phyloP scores from a whole-genome alignment of 768 basidiomycete genomes.

The Suillus decipiens region DNA sequence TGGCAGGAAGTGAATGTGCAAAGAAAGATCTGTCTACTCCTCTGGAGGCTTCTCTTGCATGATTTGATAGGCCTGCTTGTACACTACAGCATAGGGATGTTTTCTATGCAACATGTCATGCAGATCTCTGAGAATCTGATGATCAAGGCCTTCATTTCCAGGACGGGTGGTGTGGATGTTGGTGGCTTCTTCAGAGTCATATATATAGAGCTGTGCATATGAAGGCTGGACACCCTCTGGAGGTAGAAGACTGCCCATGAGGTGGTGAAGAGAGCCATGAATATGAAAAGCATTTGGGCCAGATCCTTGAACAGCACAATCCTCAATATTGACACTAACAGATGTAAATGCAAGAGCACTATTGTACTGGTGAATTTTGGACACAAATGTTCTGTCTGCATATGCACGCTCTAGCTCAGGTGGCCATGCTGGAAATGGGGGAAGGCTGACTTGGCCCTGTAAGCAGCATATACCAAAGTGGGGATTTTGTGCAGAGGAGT shows the following conservation, averaged over 20 bases:
- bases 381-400: no score
- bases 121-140: slow-evolving; percentile 22
- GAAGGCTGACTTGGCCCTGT: slow-evolving; percentile 27
- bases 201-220: slow-evolving; percentile 45
- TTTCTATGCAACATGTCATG: slow-evolving; percentile 23
- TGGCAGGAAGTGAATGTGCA: slow-evolving; percentile 12
- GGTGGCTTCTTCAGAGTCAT: slow-evolving; percentile 39
- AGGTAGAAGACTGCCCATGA: slow-evolving; percentile 35
- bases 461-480: slow-evolving; percentile 33
- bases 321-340: no score
- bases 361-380: no score
- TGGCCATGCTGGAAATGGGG: slow-evolving; percentile 23
- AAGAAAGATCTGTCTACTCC: slow-evolving; percentile 16
- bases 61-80: slow-evolving; percentile 35
- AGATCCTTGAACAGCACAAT: slow-evolving; percentile 27
- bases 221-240: slow-evolving; percentile 17
- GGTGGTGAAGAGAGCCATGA: slow-evolving; percentile 39
- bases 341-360: no score
- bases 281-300: slow-evolving; percentile 39
- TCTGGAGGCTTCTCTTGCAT: slow-evolving; percentile 23
- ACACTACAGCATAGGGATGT: slow-evolving; percentile 33
- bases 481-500: neutral
- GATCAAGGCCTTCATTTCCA: slow-evolving; percentile 26
- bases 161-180: slow-evolving; percentile 17
- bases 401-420: slow-evolving; percentile 19